Conservation (phyloP, 2,329 filamentous ascomycete species). For the Furcasterigmium furcatum region DNA sequence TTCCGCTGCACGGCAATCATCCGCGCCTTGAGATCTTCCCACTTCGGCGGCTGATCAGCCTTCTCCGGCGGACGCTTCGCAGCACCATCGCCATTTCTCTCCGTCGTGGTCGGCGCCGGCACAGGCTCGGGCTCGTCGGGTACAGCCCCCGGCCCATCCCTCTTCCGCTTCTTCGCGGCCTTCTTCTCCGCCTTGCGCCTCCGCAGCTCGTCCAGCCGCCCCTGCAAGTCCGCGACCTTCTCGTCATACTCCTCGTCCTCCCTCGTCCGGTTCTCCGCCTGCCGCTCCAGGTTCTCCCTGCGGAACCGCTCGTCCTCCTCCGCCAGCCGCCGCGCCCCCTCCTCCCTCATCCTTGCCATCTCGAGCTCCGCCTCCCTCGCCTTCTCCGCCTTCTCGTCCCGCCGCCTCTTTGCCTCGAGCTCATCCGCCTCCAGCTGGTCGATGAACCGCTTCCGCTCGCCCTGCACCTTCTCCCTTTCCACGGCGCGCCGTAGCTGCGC, state of each 20-base stretch:
- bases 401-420: conserved; percentile 58
- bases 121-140: neutral
- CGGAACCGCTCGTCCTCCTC: conserved; percentile 35
- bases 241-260: conserved; percentile 24
- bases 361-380: conserved; percentile 33
- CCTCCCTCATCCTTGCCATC: conserved; percentile 29
- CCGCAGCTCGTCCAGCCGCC: conserved; percentile 30
- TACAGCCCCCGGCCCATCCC: neutral
- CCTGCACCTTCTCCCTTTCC: conserved; percentile 71
- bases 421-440: conserved; percentile 84
- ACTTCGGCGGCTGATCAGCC: conserved; percentile 2
- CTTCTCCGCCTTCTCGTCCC: conserved; percentile 40
- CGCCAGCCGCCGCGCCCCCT: conserved; percentile 26
- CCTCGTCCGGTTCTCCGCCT: conserved; percentile 25
- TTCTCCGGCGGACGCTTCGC: neutral
- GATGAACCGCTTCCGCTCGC: conserved; percentile 70
- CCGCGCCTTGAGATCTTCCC: conserved; percentile 13
- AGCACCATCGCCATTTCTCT: too few species aligned
- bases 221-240: conserved; percentile 13
- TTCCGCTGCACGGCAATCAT: conserved; percentile 35
- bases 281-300: conserved; percentile 25
- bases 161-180: conserved; percentile 10
- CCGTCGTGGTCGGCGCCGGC: neutral
- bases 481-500: conserved; percentile 67
- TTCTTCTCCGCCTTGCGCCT: conserved; percentile 32